A percentile compares a stretch with the other conserved stretches of the same genome.
phyloP scores from a whole-genome alignment of 2,329 filamentous ascomycete genomes.

The Huntiella abstrusa region DNA sequence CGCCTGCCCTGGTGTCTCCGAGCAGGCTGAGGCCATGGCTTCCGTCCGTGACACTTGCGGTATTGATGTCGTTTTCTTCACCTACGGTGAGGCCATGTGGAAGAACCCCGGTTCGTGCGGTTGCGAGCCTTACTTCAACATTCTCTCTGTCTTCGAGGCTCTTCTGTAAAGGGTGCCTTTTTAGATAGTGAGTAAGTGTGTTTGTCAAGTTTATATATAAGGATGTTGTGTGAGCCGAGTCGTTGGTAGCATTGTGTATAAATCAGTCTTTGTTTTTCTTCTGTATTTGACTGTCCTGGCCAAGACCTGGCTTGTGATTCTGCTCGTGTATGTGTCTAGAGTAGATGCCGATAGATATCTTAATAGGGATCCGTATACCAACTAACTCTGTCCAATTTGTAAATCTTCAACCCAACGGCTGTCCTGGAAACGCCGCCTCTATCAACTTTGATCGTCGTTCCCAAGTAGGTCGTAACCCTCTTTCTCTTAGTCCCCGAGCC shows the following conservation, averaged over 20 bases:
- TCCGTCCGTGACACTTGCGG: conserved; percentile 50
- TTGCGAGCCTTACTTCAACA: conserved; percentile 72
- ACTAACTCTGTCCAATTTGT: too few species aligned
- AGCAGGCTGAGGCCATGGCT: conserved; percentile 57
- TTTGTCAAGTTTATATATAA: neutral
- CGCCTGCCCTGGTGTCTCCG: conserved; percentile 44
- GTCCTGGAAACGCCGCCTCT: neutral
- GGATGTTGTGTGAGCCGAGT: too few species aligned
- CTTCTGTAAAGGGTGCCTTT: neutral
- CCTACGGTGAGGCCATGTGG: conserved; percentile 62
- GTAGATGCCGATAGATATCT: too few species aligned
- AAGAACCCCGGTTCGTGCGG: conserved; percentile 50
- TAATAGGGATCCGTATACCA: too few species aligned
- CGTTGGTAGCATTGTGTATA: too few species aligned
- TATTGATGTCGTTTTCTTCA: conserved; percentile 61
- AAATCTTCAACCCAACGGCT: neutral
- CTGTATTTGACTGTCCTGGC: neutral
- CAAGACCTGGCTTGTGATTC: neutral
- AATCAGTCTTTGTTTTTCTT: neutral
- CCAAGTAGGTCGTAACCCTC: neutral
- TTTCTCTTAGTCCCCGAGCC: neutral
- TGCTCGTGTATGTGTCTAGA: too few species aligned
- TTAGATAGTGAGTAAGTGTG: neutral
- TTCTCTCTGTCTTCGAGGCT: conserved; percentile 13
- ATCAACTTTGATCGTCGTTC: neutral